Conservation (phyloP, 2,329 filamentous ascomycete species). For the Fusarium xyrophilum region DNA sequence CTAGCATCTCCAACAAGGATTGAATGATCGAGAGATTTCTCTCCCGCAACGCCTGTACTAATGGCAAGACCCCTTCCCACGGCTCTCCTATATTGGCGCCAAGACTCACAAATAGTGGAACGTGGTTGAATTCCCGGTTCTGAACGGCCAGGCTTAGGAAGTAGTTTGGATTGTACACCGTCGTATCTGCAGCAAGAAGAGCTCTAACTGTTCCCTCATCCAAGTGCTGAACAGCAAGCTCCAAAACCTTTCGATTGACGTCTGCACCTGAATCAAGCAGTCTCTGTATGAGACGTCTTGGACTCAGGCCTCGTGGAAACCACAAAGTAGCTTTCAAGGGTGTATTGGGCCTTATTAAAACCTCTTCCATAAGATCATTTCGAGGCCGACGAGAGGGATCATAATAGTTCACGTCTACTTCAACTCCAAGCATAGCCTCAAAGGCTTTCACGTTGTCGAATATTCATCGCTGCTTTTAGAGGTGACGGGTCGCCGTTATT, state of each 20-base stretch:
- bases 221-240: fast-evolving
- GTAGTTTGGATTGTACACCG: fast-evolving
- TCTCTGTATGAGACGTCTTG: neutral
- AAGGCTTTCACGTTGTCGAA: fast-evolving
- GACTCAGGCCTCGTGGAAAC: fast-evolving
- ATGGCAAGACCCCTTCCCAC: fast-evolving
- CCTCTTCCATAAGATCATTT: too few relatives aligned
- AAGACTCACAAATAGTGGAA: fast-evolving
- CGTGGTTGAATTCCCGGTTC: fast-evolving
- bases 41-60: fast-evolving
- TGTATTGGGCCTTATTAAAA: too few relatives aligned
- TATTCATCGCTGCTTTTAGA: fast-evolving
- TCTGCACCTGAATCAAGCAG: fast-evolving
- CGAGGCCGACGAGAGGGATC: too few relatives aligned
- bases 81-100: neutral
- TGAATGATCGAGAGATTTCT: fast-evolving
- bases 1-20: fast-evolving
- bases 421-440: fast-evolving
- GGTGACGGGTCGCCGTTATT: fast-evolving
- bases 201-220: fast-evolving
- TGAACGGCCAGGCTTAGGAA: fast-evolving
- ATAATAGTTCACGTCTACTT: neutral
- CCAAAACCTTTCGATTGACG: fast-evolving
- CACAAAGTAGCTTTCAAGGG: fast-evolving
- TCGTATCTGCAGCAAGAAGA: fast-evolving